Percentiles rank a stretch among this genome's conserved stretches.
Evolutionary conservation across 2,329 filamentous ascomycete genomes (phyloP).

Genomic region (Rhexocercosporidium sp.): DNA sequence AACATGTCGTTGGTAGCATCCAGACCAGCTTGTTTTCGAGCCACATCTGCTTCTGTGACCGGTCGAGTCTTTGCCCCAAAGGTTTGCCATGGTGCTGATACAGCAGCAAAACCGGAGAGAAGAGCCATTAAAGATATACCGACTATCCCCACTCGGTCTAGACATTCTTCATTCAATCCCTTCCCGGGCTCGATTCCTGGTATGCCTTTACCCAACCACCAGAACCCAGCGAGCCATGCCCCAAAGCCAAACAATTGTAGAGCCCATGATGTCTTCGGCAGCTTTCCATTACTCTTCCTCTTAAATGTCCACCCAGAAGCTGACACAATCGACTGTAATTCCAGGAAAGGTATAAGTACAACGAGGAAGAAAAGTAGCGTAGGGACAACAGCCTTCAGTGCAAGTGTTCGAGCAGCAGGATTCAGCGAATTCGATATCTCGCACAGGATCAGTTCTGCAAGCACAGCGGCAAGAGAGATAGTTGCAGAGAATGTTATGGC

Average conservation of each 20-base stretch:
- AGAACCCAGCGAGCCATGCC: conserved; percentile 76
- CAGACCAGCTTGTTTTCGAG: conserved; percentile 78
- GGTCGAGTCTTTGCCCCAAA: conserved; percentile 69
- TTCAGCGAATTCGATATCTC: conserved; percentile 82
- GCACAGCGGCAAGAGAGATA: conserved; percentile 75
- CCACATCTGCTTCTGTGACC: conserved; percentile 75
- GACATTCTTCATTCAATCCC: conserved; percentile 52
- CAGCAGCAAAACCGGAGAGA: conserved; percentile 87
- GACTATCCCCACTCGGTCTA: conserved; percentile 79
- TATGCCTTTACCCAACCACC: conserved; percentile 73
- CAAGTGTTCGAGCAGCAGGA: conserved; percentile 67
- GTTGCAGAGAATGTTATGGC: conserved; percentile 76
- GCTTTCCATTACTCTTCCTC: conserved; percentile 58
- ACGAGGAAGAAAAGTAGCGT: conserved; percentile 75
- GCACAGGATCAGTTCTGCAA: conserved; percentile 81
- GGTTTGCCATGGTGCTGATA: conserved; percentile 85
- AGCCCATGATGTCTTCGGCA: conserved; percentile 66
- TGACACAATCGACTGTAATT: conserved; percentile 64
- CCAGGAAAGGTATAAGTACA: conserved; percentile 77
- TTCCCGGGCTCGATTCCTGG: conserved; percentile 52
- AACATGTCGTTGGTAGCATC: conserved; percentile 83
- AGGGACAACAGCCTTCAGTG: conserved; percentile 72
- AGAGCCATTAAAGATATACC: conserved; percentile 87
- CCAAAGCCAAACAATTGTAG: conserved; percentile 67
- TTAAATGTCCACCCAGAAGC: conserved; percentile 66